These are phyloP conservation scores for Hypoxylon sp. DNA, from an alignment of 2,329 filamentous ascomycete genomes.

Conservation along the genomic window DNA sequence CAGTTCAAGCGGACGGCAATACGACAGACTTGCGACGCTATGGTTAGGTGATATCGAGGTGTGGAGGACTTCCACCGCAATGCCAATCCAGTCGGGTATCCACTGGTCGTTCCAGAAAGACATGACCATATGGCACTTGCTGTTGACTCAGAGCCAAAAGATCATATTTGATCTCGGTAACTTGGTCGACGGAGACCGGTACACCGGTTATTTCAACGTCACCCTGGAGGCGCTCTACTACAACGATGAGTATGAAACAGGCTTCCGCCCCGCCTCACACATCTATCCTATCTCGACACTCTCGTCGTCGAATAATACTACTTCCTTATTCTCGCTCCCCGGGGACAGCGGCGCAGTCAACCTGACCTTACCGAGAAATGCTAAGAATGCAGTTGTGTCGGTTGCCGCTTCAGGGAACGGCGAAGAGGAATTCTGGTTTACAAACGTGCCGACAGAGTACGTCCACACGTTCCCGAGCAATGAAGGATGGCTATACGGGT, in stretches of 20 bases:
- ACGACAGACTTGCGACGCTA: constrained; percentile 70
- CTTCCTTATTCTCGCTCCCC: constrained; percentile 70
- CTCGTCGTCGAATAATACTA: constrained; percentile 57
- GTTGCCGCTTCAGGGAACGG: constrained; percentile 74
- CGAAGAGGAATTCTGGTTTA: constrained; percentile 78
- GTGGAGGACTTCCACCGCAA: constrained; percentile 73
- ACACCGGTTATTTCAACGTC: constrained; percentile 70
- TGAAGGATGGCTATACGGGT: constrained; percentile 66
- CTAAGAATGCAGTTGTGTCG: constrained; percentile 71
- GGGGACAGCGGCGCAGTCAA: constrained; percentile 62
- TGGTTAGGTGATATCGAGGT: constrained; percentile 73
- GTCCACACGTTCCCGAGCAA: constrained; percentile 65
- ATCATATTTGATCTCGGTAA: constrained; percentile 74
- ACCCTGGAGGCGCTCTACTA: constrained; percentile 69
- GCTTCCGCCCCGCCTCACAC: constrained; percentile 49
- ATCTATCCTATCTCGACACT: constrained; percentile 59
- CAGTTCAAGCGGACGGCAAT: constrained; percentile 69
- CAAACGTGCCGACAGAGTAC: constrained; percentile 70
- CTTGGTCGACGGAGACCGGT: constrained; percentile 64
- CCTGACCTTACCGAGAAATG: constrained; percentile 66
- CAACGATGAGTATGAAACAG: constrained; percentile 49
- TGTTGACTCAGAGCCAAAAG: constrained; percentile 67
- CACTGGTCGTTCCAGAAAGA: constrained; percentile 69
- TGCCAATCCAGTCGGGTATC: constrained; percentile 70
- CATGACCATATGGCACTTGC: constrained; percentile 66